Evolutionary conservation across 768 basidiomycete species (phyloP).

Genomic region (Candolleomyces aberdarensis): DNA sequence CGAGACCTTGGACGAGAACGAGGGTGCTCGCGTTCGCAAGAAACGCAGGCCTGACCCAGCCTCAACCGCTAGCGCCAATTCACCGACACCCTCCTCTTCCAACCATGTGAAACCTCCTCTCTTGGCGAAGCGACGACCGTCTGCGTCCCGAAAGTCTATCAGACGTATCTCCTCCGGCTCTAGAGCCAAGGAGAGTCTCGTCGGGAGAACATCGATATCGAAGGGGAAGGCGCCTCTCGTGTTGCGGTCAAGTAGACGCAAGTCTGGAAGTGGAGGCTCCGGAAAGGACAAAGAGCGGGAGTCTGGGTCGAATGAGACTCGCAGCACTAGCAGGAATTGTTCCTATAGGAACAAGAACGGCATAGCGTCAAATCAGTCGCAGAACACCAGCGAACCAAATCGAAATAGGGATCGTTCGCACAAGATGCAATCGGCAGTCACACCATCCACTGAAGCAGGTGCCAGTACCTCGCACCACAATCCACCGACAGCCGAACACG

Average conservation of each 20-base stretch:
- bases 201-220: background rate
- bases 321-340: background rate
- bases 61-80: background rate
- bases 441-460: background rate
- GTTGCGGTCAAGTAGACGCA: background rate
- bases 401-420: background rate
- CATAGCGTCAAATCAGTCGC: background rate
- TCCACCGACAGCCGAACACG: background rate
- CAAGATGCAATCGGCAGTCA: background rate
- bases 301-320: background rate
- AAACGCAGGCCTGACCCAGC: constrained; percentile 5
- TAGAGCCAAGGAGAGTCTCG: background rate
- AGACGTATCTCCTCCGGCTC: constrained; percentile 15
- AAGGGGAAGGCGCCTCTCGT: background rate
- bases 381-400: background rate
- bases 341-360: background rate
- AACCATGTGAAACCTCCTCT: background rate
- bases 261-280: background rate
- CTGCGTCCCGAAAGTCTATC: constrained; percentile 24
- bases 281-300: background rate
- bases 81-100: constrained; percentile 7
- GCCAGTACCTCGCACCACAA: background rate
- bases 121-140: background rate
- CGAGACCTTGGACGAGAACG: background rate
- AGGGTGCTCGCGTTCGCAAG: constrained; percentile 7